phyloP scores from a whole-genome alignment of 805 yeast species.

The Monosporozyma unispora region DNA sequence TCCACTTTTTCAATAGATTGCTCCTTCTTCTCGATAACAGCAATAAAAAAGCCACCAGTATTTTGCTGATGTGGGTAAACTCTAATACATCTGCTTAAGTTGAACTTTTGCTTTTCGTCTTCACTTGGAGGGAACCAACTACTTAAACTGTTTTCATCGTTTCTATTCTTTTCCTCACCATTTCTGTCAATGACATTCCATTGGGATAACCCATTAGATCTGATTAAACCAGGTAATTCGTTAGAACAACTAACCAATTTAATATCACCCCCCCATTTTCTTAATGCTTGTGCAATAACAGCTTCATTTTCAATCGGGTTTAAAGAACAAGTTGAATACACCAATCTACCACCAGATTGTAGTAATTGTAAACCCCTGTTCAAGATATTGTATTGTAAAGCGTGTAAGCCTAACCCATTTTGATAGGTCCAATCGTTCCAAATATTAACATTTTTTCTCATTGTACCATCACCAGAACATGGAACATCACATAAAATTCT shows the following conservation, averaged over 20 bases:
- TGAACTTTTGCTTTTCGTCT: conserved; percentile 55
- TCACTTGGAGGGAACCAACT: conserved; percentile 73
- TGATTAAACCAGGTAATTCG: conserved; percentile 66
- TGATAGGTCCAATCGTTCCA: conserved; percentile 93
- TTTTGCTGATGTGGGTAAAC: conserved; percentile 98
- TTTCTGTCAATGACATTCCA: conserved; percentile 88
- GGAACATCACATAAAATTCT: conserved; percentile 96
- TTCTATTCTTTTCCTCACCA: conserved; percentile 48
- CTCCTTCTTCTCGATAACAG: conserved; percentile 69
- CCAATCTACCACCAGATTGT: conserved; percentile 83
- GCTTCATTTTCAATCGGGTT: conserved; percentile 97
- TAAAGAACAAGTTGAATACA: conserved; percentile 92
- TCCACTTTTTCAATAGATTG: conserved; percentile 8
- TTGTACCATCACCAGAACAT: conserved; percentile 97
- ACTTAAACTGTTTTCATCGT: conserved; percentile 37
- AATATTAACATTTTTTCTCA: conserved; percentile 91
- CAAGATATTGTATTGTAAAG: conserved; percentile 79
- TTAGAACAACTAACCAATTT: conserved; percentile 60
- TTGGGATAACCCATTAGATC: conserved; percentile 60
- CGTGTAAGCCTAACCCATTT: conserved; percentile 82
- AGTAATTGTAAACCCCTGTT: conserved; percentile 83
- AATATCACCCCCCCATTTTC: conserved; percentile 64
- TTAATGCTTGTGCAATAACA: conserved; percentile 83
- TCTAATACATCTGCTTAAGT: conserved; percentile 75
- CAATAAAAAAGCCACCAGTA: conserved; percentile 95